Base-by-base conservation (phyloP, 495 filamentous ascomycete genomes). In the Parachaetomium inaequale region DNA sequence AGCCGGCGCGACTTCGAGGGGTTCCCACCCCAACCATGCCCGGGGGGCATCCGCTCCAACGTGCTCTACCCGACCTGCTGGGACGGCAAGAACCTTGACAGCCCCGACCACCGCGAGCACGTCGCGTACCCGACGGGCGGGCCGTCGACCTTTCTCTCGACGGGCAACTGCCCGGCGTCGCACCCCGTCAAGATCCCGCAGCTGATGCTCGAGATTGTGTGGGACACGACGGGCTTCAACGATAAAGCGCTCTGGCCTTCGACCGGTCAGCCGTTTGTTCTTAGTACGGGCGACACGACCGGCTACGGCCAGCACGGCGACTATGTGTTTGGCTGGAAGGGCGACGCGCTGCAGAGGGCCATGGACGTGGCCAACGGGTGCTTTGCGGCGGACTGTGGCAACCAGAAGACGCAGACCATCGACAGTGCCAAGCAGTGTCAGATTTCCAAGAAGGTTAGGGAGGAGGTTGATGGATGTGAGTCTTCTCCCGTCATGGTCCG, bases 171-270 rank as follows among this genome's bases (percentile, higher is more conserved):
- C 68, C 77, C 77, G 10, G 66, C 77, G 3, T 74, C 60, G 12
- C 77, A 79, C 45, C 77, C 77, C 8, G 67, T 76, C 58, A 73
- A 75, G 58, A 74, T 79, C 53, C 77, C 75, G 10, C 77, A 79
- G 62, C 61, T 78, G 42, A 75, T 77, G 69, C 73, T 76, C 23
- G 75, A 75, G 71, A 70, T 71, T 28, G 68, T 71, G 1, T 71
- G 71, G 71, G 69, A 80, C 57, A 76, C 76, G 0, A 74, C 72
- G 36, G 63, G 56, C 15, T 79, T 79, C 60, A 75, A 77, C 61
- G 68, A 76, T 45, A 68, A 67, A 38, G 59, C 60, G 17, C 63
- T 75, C 8, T 79, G 76, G 76, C 76, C 76, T 6, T 64, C 66
- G 25, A 72, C 75, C 54, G 75, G 74, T 23, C 72, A 78, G 58